Conservation (phyloP, 257 asterid species). For the Verbena officinalis region DNA sequence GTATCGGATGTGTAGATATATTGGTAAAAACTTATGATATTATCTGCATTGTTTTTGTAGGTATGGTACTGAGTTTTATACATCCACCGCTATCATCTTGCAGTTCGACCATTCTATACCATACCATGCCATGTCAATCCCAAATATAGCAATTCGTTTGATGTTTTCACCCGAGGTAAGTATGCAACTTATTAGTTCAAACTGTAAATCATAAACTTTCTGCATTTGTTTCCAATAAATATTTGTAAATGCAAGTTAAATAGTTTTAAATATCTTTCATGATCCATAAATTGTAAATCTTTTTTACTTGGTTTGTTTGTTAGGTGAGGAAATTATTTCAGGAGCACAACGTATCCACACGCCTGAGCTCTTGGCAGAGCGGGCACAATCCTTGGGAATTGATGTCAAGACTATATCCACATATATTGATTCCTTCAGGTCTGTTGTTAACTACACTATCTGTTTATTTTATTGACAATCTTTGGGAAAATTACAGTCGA, state of each 20-base stretch:
- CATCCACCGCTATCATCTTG: slow-evolving; percentile 83
- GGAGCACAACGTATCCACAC: slow-evolving; percentile 93
- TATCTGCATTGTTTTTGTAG: slow-evolving; percentile 53
- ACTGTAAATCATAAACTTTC: too few relatives aligned
- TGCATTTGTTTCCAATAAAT: too few relatives aligned
- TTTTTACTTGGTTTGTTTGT: slow-evolving; percentile 16
- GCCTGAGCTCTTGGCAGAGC: slow-evolving; percentile 62
- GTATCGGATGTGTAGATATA: too few relatives aligned
- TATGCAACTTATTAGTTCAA: neutral
- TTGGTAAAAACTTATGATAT: too few relatives aligned
- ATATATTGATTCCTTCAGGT: slow-evolving; percentile 88
- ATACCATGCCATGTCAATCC: slow-evolving; percentile 80
- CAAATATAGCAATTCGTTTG: slow-evolving; percentile 81
- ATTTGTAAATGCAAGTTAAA: too few relatives aligned
- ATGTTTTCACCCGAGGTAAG: slow-evolving; percentile 86
- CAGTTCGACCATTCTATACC: slow-evolving; percentile 89
- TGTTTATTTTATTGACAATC: neutral
- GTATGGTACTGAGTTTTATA: slow-evolving; percentile 91
- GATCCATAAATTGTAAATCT: neutral
- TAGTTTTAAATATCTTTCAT: neutral
- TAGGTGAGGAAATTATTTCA: slow-evolving; percentile 94
- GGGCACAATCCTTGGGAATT: slow-evolving; percentile 75
- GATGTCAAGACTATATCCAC: slow-evolving; percentile 76
- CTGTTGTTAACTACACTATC: neutral
- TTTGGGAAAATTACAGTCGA: too few relatives aligned